Evolutionary conservation across 2,329 filamentous ascomycete species (phyloP), one percentile per base, ranked within the genome.

Genomic region (Fusarium zealandicum): DNA sequence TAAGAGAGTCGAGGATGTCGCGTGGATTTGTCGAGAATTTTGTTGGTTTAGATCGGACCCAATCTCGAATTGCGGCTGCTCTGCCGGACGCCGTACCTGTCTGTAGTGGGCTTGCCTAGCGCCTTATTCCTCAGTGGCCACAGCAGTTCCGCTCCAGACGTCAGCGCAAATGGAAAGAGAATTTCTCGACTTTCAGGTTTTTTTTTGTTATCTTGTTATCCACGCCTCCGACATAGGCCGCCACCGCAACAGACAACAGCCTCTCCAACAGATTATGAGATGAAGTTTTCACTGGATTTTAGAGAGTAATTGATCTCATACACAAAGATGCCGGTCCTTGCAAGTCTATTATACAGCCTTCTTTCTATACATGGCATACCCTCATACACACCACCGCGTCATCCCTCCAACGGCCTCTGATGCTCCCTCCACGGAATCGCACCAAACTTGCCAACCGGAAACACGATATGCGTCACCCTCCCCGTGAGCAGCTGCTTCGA

Each of bases 401-500:
- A 45, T 50, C 20, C 43, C 30, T 58, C 54, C 54, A 67, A 60
- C 28, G 67, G 64, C 57, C 68, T 59, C 55, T 72, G 62, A 60
- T 81, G 76, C 64, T 87, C 82, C 77, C 81, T 81, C 82, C 83
- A 87, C 67, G 72, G 74, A 20, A 89, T 76, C 18, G 73, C 72
- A 10, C 85, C 84, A 65, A 82, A 79, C 73, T 84, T 82, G 53
- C 77, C 75, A 61, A 80, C 82, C 3, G 91, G 92, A 76, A 85
- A 89, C 49, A 96, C 70, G 27, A 96, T 81, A 70, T 87, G 85
- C 11, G 87, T 84, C 16, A 93, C 86, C 66, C 82, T 86, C 0
- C 93, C 93, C 31, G 87, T 86, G 30, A 98, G 83, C 59, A 98
- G 72, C 48, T 83, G 84, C 60, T 84, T 85, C 18, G 90, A 89